Percentiles rank a stretch among this genome's conserved stretches.
Conservation (phyloP, 2,329 filamentous ascomycete genomes). For the Cladophialophora immunda region DNA sequence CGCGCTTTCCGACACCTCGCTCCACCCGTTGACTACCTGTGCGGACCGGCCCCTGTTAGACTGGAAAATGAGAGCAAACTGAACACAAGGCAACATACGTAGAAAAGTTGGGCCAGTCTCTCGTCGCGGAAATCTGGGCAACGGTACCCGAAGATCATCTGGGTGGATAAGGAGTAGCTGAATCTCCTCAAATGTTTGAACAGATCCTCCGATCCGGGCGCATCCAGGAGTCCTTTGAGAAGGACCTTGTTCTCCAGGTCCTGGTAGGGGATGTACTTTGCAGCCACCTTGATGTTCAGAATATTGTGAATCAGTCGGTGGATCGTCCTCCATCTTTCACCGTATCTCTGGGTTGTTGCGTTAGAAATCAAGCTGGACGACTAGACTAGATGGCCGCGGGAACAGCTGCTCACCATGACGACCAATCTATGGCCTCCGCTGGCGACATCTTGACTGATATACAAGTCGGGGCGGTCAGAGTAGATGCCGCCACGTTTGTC, state of each 20-base stretch:
- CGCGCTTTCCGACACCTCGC: slow-evolving; percentile 25
- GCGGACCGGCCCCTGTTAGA: neutral
- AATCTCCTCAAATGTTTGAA: slow-evolving; percentile 30
- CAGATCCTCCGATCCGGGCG: slow-evolving; percentile 25
- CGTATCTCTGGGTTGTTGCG: slow-evolving; percentile 32
- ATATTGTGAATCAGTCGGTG: slow-evolving; percentile 40
- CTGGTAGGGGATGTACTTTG: slow-evolving; percentile 36
- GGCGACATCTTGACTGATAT: slow-evolving; percentile 50
- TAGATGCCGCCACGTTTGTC: slow-evolving; percentile 60
- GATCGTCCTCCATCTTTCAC: slow-evolving; percentile 31
- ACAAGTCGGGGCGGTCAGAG: slow-evolving; percentile 57
- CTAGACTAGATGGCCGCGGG: too few species aligned
- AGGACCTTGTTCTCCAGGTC: slow-evolving; percentile 36
- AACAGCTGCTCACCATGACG: slow-evolving; percentile 30
- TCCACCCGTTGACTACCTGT: slow-evolving; percentile 33
- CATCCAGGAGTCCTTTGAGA: slow-evolving; percentile 27
- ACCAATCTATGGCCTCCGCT: slow-evolving; percentile 37
- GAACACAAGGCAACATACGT: too few species aligned
- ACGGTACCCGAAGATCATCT: slow-evolving; percentile 34
- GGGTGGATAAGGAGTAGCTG: slow-evolving; percentile 30
- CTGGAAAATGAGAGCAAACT: too few species aligned
- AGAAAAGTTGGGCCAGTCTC: slow-evolving; percentile 28
- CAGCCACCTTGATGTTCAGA: slow-evolving; percentile 38
- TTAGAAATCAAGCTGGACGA: too few species aligned
- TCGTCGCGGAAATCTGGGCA: slow-evolving; percentile 26